Evolutionary conservation across 2,329 filamentous ascomycete genomes (phyloP), one percentile per base, ranked within the genome.

Genomic region (Paracoccidioides lutzii): DNA sequence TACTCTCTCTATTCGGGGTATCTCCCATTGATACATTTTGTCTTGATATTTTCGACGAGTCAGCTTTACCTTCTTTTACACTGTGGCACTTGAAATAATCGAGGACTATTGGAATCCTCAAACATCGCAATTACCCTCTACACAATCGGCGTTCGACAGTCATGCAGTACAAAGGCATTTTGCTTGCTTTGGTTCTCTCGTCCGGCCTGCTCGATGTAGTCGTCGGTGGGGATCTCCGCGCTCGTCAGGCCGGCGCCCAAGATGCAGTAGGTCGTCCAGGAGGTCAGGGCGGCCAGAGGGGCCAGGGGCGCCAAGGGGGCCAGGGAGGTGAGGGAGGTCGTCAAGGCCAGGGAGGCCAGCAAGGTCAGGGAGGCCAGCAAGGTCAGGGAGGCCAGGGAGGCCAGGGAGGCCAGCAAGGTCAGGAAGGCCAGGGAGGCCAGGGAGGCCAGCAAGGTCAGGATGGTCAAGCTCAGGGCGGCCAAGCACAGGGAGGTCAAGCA

Each of bases 321-420:
- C 28, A 49, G 55, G 59, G 37, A 8, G 4, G 5, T 22, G n/a
- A 28, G 15, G 22, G 22, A 22, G 22, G 22, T 22, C 22, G 2
- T 2, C 22, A 22, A 22, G 22, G 22, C 2, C 22, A 22, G 22
- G 22, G 15, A n/a, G 22, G 22, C 22, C 22, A 22, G 22, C 3
- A 3, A 3, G 42, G 42, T n/a, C 42, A 44, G 12, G 42, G 42
- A 10, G n/a, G 6, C 10, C 42, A 22, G 12, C 6, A 3, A 5
- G 42, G 42, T 3, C 42, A 28, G 14, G 42, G 55, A 40, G 59
- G 58, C 9, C 50, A 60, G 37, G 54, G 55, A 14, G 57, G 55
- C 3, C n/a, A 57, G 1, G 55, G 46, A 46, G 37, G 54, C 14
- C 55, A 48, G 15, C 10, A 52, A 15, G 14, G 22, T 3, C 22